Evolutionary conservation across 257 asterid species (phyloP).

Genomic region (Cinchona pubescens): DNA sequence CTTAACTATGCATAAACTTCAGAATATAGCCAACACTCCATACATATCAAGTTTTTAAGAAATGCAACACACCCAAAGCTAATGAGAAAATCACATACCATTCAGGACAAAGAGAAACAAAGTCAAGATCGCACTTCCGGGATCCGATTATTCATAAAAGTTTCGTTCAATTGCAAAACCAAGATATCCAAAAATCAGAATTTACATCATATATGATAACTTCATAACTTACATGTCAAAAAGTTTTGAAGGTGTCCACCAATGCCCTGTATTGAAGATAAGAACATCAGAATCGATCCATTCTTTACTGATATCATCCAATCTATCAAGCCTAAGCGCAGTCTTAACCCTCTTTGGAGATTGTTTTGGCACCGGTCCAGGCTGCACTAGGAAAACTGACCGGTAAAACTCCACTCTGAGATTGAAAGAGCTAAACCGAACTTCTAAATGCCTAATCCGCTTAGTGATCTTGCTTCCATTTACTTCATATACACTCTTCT

Average conservation of each 20-base stretch:
- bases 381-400: slow-evolving; percentile 77
- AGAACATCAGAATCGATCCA: slow-evolving; percentile 86
- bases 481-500: slow-evolving; percentile 67
- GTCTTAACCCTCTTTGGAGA: slow-evolving; percentile 84
- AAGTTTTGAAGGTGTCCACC: slow-evolving; percentile 88
- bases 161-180: not conserved
- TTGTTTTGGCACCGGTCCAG: slow-evolving; percentile 56
- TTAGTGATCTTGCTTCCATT: slow-evolving; percentile 75
- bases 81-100: not conserved
- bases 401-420: slow-evolving; percentile 79
- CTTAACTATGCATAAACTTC: too few relatives aligned
- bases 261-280: slow-evolving; percentile 83
- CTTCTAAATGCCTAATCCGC: slow-evolving; percentile 67
- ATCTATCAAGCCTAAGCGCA: slow-evolving; percentile 53
- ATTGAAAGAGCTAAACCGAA: slow-evolving; percentile 50
- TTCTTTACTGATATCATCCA: slow-evolving; percentile 71
- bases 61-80: not conserved
- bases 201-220: not conserved
- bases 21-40: too few relatives aligned
- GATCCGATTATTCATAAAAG: not conserved
- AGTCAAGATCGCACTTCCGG: not conserved
- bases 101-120: too few relatives aligned
- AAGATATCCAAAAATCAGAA: not conserved
- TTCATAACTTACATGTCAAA: slow-evolving; percentile 62
- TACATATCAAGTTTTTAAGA: not conserved